Percentiles rank a stretch among this genome's conserved stretches.
These are phyloP conservation scores for Pyrenophora tritici-repentis DNA, from an alignment of 2,329 filamentous ascomycete species.

Conservation along the genomic window DNA sequence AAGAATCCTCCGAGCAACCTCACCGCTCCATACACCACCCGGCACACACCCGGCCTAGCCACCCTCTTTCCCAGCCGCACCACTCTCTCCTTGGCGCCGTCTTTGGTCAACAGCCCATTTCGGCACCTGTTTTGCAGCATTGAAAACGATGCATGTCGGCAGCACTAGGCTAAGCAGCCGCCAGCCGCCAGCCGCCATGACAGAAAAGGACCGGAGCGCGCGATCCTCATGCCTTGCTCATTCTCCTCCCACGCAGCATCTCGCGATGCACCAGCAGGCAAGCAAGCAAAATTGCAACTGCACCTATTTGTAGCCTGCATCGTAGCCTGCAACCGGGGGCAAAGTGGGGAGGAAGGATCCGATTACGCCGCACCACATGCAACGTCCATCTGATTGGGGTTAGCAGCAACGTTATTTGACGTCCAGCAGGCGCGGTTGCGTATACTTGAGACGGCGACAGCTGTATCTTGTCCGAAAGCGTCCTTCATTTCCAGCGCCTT, in stretches of 20 bases:
- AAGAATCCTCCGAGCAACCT: constrained; percentile 18
- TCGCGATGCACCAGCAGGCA: no score
- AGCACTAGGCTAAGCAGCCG: constrained; percentile 29
- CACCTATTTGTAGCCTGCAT: background rate
- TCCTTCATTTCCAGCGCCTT: constrained; percentile 9
- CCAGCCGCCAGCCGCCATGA: constrained; percentile 28
- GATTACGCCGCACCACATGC: constrained; percentile 20
- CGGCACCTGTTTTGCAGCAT: constrained; percentile 19
- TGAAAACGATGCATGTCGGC: constrained; percentile 22
- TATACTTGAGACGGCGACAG: constrained; percentile 32
- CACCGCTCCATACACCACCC: constrained; percentile 18
- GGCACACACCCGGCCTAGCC: constrained; percentile 4
- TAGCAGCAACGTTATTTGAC: constrained; percentile 24
- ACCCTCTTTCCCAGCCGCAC: constrained; percentile 15
- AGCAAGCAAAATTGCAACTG: no score
- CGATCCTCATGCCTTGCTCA: background rate
- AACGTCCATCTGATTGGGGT: constrained; percentile 13
- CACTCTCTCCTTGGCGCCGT: constrained; percentile 24
- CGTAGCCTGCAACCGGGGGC: constrained; percentile 1
- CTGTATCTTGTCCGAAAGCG: constrained; percentile 18
- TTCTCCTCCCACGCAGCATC: no score
- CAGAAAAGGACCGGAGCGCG: constrained; percentile 19
- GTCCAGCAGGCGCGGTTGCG: constrained; percentile 10
- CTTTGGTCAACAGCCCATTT: constrained; percentile 25
- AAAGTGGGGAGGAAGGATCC: constrained; percentile 15